Evolutionary conservation across 805 yeast genomes (phyloP), one percentile per base, ranked within the genome.

Genomic region (Nakazawaea holstii): DNA sequence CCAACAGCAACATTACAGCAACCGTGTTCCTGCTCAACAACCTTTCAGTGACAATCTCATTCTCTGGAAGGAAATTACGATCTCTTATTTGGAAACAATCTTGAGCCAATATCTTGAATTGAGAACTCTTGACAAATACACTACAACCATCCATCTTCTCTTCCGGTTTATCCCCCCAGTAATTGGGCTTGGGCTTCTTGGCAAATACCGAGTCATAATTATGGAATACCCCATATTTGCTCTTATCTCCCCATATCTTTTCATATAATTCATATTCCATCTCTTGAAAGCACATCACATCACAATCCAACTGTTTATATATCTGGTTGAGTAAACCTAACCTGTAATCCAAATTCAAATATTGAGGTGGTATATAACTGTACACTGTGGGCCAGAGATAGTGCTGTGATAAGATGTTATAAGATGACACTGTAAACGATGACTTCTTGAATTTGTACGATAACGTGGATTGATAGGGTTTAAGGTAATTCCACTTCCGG

Each of bases 351-450:
- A 48, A 41, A 39, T 43, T 43, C 33, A 50, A 41, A 33, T 65
- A 73, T 38, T 68, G 57, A 9, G 66, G 65, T 1, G 79, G 76
- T 15, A 79, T 72, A 54, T 79, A 75, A 8, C 66, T 61, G 53
- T 78, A 81, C 4, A 80, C 78, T 44, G 71, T 71, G 1, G 76
- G 74, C 86, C 86, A 80, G 61, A 80, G 64, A 51, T 81, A 81
- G 45, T 79, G 79, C 30, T 66, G 60, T 1, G 61, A 60, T 27
- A 67, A 48, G 2, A 67, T 54, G 46, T 67, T 67, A 45, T 66
- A 67, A 1, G 67, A 61, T 6, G 68, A 61, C 2, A 67, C 54
- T 0, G 65, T 57, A 41, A 66, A 54, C 1, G 58, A 52, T 5
- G 54, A 38, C 1, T 43, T 20, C 9, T 41, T 38, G 36, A 42